Conservation (phyloP, 2,329 filamentous ascomycete species). For the Hypoxylon sp. region DNA sequence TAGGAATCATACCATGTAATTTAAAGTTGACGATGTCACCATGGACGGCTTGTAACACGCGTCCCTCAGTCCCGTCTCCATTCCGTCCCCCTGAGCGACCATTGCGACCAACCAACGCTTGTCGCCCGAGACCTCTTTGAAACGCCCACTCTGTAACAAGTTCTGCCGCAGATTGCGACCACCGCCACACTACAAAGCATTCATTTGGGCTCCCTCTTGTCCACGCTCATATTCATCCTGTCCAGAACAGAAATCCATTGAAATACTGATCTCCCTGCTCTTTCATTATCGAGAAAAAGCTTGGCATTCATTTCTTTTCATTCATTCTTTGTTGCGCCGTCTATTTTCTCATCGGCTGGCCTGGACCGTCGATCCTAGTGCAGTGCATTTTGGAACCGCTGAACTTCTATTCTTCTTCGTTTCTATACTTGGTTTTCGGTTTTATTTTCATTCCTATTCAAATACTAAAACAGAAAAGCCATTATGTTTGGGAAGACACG, state of each 20-base stretch:
- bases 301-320: constrained; percentile 39
- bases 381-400: constrained; percentile 36
- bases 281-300: constrained; percentile 34
- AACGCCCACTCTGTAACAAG: constrained; percentile 46
- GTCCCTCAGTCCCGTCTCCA: neutral
- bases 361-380: constrained; percentile 36
- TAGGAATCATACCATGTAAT: constrained; percentile 22
- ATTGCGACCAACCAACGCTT: constrained; percentile 24
- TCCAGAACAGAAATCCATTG: constrained; percentile 30
- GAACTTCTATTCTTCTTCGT: constrained; percentile 8
- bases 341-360: constrained; percentile 24
- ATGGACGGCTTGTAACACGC: constrained; percentile 18
- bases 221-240: constrained; percentile 18
- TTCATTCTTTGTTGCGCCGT: constrained; percentile 9
- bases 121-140: constrained; percentile 39
- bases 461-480: constrained; percentile 17
- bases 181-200: constrained; percentile 21
- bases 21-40: constrained; percentile 12
- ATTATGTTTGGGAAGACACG: constrained; percentile 46
- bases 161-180: constrained; percentile 45
- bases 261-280: constrained; percentile 36
- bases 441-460: constrained; percentile 10
- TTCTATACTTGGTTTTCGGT: constrained; percentile 13
- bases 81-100: constrained; percentile 20
- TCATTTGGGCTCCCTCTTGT: constrained; percentile 28